Evolutionary conservation across 2,329 filamentous ascomycete species (phyloP), one percentile per base, ranked within the genome.

Genomic region (Fusarium sororula): DNA sequence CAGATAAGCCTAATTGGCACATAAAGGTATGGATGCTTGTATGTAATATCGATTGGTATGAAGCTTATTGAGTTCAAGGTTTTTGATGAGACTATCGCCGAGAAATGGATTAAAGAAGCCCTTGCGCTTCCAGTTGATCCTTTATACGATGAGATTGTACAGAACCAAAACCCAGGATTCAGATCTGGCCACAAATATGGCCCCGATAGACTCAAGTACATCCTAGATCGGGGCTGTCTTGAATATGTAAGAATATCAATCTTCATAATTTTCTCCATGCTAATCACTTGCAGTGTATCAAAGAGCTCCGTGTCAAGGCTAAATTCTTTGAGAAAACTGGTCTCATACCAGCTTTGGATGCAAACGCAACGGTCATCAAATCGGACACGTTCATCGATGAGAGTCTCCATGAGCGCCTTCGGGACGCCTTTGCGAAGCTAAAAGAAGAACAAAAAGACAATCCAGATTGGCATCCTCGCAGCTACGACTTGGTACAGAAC

Each of bases 241-340:
- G 66, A 75, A 53, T 76, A 75, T 15, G 74, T 75, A 5, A 66
- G 70, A 17, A 7, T 6, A 45, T 6, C 17, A 45, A 26, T 45
- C 1, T 13, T 26, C 15, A 6, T 2, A 17, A 13, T 12, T 24
- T 13, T 9, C 42, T 26, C n/a, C 17, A 9, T 26, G 5, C 17
- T 45, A 2, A 45, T 3, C 11, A 13, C 42, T 45, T 26, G 24
- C n/a, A 45, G 44, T 78, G 75, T 22, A 75, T 78, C 20, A 22
- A 72, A 14, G 87, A 89, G 62, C 80, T 89, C 0, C 81, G 81
- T 14, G 83, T 81, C 66, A 89, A 89, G 65, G 86, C 87, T 0
- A 72, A 78, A 17, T 80, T 84, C 37, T 84, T 84, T 55, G 77
- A 83, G 39, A 72, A 80, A 6, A 81, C 80, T 6, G 70, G 79